Percentiles rank a stretch among this genome's conserved stretches.
Evolutionary conservation across 495 filamentous ascomycete genomes (phyloP).

Genomic region (Penicillium simplicissimum): DNA sequence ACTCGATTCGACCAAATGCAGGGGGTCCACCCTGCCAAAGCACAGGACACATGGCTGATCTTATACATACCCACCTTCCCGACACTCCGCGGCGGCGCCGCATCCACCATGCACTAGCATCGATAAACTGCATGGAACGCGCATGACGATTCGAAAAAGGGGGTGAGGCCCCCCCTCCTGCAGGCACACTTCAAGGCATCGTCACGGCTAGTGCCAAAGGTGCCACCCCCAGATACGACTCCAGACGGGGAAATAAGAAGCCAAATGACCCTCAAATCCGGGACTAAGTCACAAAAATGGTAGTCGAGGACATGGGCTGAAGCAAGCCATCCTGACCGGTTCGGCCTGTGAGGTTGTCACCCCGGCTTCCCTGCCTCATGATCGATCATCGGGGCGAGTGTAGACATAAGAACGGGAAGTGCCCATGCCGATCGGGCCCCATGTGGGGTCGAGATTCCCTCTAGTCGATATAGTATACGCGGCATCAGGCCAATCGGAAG

Average conservation of each 20-base stretch:
- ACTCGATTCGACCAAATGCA: not conserved
- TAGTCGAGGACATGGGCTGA: not conserved
- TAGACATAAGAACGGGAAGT: slow-evolving; percentile 16
- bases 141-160: slow-evolving; percentile 8
- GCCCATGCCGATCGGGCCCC: slow-evolving; percentile 28
- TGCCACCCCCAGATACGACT: slow-evolving; percentile 29
- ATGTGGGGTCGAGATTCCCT: slow-evolving; percentile 15
- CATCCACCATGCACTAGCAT: not conserved
- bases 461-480: slow-evolving; percentile 13
- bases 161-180: not conserved
- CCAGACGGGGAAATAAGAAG: slow-evolving; percentile 23
- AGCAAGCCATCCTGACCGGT: slow-evolving; percentile 2
- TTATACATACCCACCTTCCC: slow-evolving; percentile 12
- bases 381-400: slow-evolving; percentile 25
- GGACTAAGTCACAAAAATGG: slow-evolving; percentile 3
- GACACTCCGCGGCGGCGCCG: not conserved
- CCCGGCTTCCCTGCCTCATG: slow-evolving; percentile 23
- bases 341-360: slow-evolving; percentile 18
- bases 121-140: slow-evolving; percentile 6
- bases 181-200: slow-evolving; percentile 1
- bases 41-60: slow-evolving; percentile 7
- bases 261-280: slow-evolving; percentile 16
- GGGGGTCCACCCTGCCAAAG: not conserved
- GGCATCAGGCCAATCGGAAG: slow-evolving; percentile 9
- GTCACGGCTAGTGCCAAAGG: slow-evolving; percentile 4